Evolutionary conservation across 495 filamentous ascomycete species (phyloP).

Genomic region (Penicillium canescens): DNA sequence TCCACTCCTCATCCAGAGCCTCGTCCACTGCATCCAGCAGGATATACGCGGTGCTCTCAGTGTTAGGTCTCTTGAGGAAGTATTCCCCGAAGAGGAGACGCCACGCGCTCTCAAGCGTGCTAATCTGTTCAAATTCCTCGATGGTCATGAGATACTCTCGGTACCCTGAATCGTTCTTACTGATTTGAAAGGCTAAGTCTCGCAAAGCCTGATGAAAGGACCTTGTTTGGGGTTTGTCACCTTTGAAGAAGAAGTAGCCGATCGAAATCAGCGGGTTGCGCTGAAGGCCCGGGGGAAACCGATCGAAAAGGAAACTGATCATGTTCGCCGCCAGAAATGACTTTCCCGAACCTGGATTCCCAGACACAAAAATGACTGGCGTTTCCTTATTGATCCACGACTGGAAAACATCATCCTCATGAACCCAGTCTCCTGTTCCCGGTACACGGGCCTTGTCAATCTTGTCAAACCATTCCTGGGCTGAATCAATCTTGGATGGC

Average conservation of each 20-base stretch:
- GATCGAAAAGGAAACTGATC: conserved; percentile 13
- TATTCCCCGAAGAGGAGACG: conserved; percentile 28
- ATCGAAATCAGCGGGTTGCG: conserved; percentile 9
- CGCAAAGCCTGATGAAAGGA: conserved; percentile 25
- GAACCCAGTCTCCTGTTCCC: conserved; percentile 37
- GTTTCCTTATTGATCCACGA: conserved; percentile 22
- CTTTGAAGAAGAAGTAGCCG: conserved; percentile 37
- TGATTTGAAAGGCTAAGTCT: conserved; percentile 30
- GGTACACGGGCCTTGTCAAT: conserved; percentile 25
- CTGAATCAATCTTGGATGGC: conserved; percentile 11
- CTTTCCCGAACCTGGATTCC: conserved; percentile 31
- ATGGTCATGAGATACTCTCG: conserved; percentile 19
- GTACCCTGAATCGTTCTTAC: conserved; percentile 29
- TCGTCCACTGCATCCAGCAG: conserved; percentile 39
- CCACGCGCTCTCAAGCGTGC: conserved; percentile 31
- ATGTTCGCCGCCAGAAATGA: conserved; percentile 28
- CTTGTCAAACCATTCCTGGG: conserved; percentile 25
- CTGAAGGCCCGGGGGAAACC: neutral
- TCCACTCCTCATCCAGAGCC: conserved; percentile 23
- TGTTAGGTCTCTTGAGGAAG: conserved; percentile 16
- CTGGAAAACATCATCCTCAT: conserved; percentile 21
- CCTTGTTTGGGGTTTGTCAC: conserved; percentile 25
- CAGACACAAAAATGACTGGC: conserved; percentile 34
- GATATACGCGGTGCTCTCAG: conserved; percentile 24
- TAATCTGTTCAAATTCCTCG: conserved; percentile 19